These are phyloP conservation scores for Pseudogymnoascus sp. DNA, from an alignment of 2,329 filamentous ascomycete genomes.

Conservation along the genomic window DNA sequence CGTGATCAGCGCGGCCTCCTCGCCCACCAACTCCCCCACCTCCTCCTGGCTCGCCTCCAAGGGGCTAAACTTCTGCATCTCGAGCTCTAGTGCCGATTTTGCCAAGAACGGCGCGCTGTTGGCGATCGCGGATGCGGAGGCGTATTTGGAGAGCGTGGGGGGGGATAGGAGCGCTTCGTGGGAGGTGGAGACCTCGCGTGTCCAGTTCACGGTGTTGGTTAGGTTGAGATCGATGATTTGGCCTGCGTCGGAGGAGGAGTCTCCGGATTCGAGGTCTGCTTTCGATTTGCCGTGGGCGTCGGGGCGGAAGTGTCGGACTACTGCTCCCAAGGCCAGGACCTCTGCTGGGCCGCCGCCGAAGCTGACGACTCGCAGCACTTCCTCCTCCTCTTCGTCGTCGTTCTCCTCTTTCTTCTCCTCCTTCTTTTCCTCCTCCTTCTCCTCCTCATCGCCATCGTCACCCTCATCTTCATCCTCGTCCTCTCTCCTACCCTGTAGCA, in stretches of 20 bases:
- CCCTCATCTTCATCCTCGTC: conserved; percentile 11
- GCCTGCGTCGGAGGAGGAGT: neutral
- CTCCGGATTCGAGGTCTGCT: neutral
- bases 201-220: conserved; percentile 79
- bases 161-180: conserved; percentile 48
- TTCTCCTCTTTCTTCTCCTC: conserved; percentile 2
- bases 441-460: neutral
- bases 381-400: conserved; percentile 10
- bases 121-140: conserved; percentile 41
- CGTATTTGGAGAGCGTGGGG: conserved; percentile 46
- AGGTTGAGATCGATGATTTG: conserved; percentile 48
- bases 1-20: conserved; percentile 57
- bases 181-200: conserved; percentile 53
- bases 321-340: conserved; percentile 55
- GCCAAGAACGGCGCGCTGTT: conserved; percentile 42
- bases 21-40: conserved; percentile 27
- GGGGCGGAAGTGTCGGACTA: conserved; percentile 36
- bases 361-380: conserved; percentile 18
- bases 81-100: conserved; percentile 34
- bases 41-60: conserved; percentile 36
- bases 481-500: neutral
- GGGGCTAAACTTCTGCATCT: conserved; percentile 45
- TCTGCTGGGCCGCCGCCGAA: conserved; percentile 51
- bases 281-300: neutral
- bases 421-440: neutral